Conservation (phyloP, 2,329 filamentous ascomycete species). For the Penicillium brevicompactum region DNA sequence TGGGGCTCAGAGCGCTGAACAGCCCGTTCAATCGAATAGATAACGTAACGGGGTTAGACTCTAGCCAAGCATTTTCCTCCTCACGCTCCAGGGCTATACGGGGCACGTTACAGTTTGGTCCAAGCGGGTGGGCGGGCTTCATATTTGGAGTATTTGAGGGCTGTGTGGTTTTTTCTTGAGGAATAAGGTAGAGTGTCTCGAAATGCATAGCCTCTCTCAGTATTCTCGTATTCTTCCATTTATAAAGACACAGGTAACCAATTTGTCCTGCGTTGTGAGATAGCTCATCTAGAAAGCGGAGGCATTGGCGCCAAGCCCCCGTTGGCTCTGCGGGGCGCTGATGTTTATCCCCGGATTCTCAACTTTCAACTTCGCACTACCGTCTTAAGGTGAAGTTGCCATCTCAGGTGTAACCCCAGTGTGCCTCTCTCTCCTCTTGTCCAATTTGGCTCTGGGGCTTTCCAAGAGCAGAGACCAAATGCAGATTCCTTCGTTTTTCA, state of each 20-base stretch:
- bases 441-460: no score
- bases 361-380: neutral
- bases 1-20: no score
- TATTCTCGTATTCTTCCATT: no score
- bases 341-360: neutral
- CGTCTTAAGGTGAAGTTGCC: neutral
- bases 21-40: neutral
- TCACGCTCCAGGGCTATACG: neutral
- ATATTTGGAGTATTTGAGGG: no score
- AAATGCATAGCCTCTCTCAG: neutral
- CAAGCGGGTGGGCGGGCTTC: neutral
- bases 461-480: neutral
- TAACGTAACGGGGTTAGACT: neutral
- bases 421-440: neutral
- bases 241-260: slow-evolving; percentile 9
- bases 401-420: neutral
- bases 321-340: slow-evolving; percentile 1
- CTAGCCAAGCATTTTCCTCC: neutral
- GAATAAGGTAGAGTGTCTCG: neutral
- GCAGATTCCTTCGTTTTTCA: neutral
- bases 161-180: neutral
- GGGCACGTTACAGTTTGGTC: neutral
- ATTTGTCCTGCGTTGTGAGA: neutral
- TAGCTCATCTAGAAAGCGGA: slow-evolving; percentile 8
- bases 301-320: slow-evolving; percentile 5